Evolutionary conservation across 768 basidiomycete species (phyloP), one percentile per base, ranked within the genome.

Genomic region (Candolleomyces efflorescens): DNA sequence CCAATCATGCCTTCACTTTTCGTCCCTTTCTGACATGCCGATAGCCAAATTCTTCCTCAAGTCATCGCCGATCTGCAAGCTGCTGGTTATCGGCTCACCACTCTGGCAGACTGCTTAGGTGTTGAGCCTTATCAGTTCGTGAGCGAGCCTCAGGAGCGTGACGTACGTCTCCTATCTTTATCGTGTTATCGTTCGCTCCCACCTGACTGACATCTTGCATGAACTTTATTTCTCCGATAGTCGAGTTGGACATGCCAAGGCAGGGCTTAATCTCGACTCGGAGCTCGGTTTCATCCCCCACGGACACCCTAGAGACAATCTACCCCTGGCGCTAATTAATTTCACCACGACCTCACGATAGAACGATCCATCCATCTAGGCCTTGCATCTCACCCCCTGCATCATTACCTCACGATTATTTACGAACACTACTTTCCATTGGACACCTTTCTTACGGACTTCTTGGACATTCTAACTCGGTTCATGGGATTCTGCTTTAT

Each of bases 1-100:
- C 38, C 1, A 3, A 5, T 11, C 36, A 49, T 15, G 23, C 26
- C 4, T 52, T 52, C 18, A 23, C 18, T 47, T 38, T 13, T 27
- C n/a, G n/a, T n/a, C 26, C 11, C 15, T 37, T 41, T 18, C 15
- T 36, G 15, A 6, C n/a, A 10, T 23, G 23, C 18, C 20, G 70
- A 69, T 13, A 60, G 69, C 13, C 45, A 66, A 22, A 66, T 77
- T 36, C 59, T 77, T 22, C 75, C 76, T 0, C 69, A 71, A 47
- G 71, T 71, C 3, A 71, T 78, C 51, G 17, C 47, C n/a, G 58
- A 58, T 11, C 65, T 78, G 23, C 61, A 75, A 60, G 63, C 47
- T 3, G 75, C 73, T 1, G 75, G 75, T 18, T 77, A 77, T 56
- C 63, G 63, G 13, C 69, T 78, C 32, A 75, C 74, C 17, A 74